Percentiles rank a stretch among this genome's conserved stretches.
Conservation (phyloP, 2,329 filamentous ascomycete species). For the Monosporascus sp. region DNA sequence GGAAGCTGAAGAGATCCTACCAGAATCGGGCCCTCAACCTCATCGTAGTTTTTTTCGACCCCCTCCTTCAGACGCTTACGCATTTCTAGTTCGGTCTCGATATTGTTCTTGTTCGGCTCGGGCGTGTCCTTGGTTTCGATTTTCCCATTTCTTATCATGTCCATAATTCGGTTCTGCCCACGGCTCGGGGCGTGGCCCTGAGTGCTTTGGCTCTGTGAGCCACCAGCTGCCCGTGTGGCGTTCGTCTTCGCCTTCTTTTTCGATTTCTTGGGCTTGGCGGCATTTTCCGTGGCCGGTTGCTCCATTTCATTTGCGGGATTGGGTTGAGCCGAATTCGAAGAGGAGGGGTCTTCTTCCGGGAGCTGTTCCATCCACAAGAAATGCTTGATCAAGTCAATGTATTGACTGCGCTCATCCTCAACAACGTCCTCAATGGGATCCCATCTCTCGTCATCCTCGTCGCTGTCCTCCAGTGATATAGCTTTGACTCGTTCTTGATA, state of each 20-base stretch:
- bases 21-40: conserved; percentile 26
- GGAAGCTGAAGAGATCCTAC: conserved; percentile 28
- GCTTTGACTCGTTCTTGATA: conserved; percentile 34
- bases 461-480: conserved; percentile 18
- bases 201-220: neutral
- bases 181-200: neutral
- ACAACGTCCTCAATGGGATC: conserved; percentile 43
- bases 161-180: conserved; percentile 14
- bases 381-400: conserved; percentile 37
- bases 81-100: conserved; percentile 37
- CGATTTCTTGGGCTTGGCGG: conserved; percentile 23
- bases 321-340: neutral
- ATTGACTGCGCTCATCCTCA: conserved; percentile 37
- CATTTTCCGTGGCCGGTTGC: conserved; percentile 7
- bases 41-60: conserved; percentile 27
- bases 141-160: conserved; percentile 9
- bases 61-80: conserved; percentile 33
- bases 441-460: conserved; percentile 34
- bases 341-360: conserved; percentile 7
- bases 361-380: conserved; percentile 35
- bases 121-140: conserved; percentile 5
- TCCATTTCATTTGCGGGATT: neutral
- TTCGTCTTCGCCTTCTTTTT: conserved; percentile 26
- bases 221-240: conserved; percentile 4
- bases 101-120: conserved; percentile 31